Conservation (phyloP, 495 filamentous ascomycete genomes). For the Hypomontagnella monticulosa region DNA sequence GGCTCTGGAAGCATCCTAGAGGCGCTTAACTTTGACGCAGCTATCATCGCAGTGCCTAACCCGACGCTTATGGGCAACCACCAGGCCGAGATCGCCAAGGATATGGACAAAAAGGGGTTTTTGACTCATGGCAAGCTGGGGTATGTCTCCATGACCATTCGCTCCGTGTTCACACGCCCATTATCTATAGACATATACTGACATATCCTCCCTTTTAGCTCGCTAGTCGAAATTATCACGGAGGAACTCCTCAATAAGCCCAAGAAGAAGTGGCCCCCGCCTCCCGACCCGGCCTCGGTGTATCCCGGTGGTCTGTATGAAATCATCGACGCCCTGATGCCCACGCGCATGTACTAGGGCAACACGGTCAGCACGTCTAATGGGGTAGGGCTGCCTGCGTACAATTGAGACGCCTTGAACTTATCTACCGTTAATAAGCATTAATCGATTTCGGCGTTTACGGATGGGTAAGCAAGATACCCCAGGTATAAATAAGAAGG, state of each 20-base stretch:
- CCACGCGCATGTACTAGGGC: not conserved
- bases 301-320: slow-evolving; percentile 45
- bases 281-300: slow-evolving; percentile 27
- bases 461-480: slow-evolving; percentile 24
- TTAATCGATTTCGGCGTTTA: slow-evolving; percentile 27
- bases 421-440: too few species aligned
- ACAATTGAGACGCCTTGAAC: too few species aligned
- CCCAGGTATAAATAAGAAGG: slow-evolving; percentile 3
- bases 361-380: not conserved
- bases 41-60: slow-evolving; percentile 89
- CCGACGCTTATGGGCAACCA: slow-evolving; percentile 85
- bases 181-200: not conserved
- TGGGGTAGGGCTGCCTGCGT: too few species aligned
- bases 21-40: slow-evolving; percentile 70
- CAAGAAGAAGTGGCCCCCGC: slow-evolving; percentile 39
- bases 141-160: slow-evolving; percentile 57
- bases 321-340: slow-evolving; percentile 34
- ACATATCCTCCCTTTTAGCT: slow-evolving; percentile 29
- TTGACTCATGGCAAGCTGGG: slow-evolving; percentile 71
- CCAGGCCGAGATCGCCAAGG: slow-evolving; percentile 83
- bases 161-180: not conserved
- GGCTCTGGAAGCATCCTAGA: slow-evolving; percentile 91
- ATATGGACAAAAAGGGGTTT: slow-evolving; percentile 74
- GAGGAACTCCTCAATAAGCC: slow-evolving; percentile 18
- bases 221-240: slow-evolving; percentile 44